phyloP scores from a whole-genome alignment of 2,329 filamentous ascomycete species.

The Ophiognomonia clavigignenti-juglandacearum region DNA sequence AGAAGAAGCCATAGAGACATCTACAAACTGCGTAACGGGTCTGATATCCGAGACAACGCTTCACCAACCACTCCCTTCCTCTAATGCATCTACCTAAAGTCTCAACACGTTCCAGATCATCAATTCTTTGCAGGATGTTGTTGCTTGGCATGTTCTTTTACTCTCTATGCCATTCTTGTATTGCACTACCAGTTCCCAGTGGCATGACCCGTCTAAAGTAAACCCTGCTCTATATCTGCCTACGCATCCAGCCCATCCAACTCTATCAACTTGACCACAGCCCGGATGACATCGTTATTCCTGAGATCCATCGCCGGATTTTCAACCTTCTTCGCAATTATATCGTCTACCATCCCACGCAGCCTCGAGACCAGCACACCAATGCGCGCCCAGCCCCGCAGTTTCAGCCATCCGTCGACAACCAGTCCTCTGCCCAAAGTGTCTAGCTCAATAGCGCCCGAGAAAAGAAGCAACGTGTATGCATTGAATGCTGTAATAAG shows the following conservation, averaged over 20 bases:
- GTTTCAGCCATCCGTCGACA: slow-evolving; percentile 82
- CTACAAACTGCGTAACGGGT: no score
- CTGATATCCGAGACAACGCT: no score
- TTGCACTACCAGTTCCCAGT: no score
- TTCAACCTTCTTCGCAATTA: slow-evolving; percentile 77
- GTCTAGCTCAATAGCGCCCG: slow-evolving; percentile 78
- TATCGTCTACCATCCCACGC: slow-evolving; percentile 78
- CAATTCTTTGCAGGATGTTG: no score
- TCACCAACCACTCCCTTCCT: no score
- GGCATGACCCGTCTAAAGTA: neutral
- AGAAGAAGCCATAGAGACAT: no score
- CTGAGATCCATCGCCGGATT: slow-evolving; percentile 59
- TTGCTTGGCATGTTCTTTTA: no score
- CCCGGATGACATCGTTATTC: slow-evolving; percentile 64
- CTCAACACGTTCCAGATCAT: no score
- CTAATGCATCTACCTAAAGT: no score
- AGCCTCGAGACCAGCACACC: slow-evolving; percentile 83
- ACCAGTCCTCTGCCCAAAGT: slow-evolving; percentile 81
- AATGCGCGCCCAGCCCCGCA: slow-evolving; percentile 91
- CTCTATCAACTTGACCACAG: slow-evolving; percentile 79
- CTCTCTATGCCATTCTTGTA: no score
- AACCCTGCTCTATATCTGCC: neutral
- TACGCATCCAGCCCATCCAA: slow-evolving; percentile 78
- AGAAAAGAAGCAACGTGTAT: slow-evolving; percentile 84
- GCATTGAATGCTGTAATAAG: slow-evolving; percentile 69